A percentile compares a stretch with the other conserved stretches of the same genome.
These are phyloP conservation scores for Podospora sp. DNA, from an alignment of 495 filamentous ascomycete species.

Conservation along the genomic window DNA sequence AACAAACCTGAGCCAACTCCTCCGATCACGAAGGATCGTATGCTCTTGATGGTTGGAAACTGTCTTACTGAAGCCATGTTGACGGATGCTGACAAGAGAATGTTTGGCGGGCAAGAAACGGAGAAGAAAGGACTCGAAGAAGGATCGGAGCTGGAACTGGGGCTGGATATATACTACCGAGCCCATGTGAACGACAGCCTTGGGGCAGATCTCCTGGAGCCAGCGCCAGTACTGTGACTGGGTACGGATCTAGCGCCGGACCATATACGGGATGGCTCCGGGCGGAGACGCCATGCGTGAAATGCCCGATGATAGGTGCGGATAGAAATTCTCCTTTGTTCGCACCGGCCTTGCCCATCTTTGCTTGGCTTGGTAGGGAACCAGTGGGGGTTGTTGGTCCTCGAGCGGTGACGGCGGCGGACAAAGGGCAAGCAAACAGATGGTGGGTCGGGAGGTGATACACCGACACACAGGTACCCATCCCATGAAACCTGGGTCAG, in stretches of 20 bases:
- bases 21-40: constrained; percentile 79
- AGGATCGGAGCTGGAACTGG: not conserved
- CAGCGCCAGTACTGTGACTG: not conserved
- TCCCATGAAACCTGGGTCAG: not conserved
- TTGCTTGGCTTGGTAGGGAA: not conserved
- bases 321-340: not conserved
- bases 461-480: constrained; percentile 20
- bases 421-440: not conserved
- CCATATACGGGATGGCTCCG: not conserved
- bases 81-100: not conserved
- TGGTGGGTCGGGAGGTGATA: constrained; percentile 24
- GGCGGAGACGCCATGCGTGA: not conserved
- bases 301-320: not conserved
- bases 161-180: constrained; percentile 5
- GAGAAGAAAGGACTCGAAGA: not conserved
- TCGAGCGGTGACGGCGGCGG: not conserved
- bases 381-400: not conserved
- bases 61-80: constrained; percentile 49
- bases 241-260: not conserved
- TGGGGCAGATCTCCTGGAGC: not conserved
- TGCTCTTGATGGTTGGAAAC: constrained; percentile 76
- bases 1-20: constrained; percentile 74
- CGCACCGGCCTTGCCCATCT: constrained; percentile 2
- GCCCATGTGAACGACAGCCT: too few species aligned
- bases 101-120: not conserved